Base-by-base conservation (phyloP, 2,329 filamentous ascomycete genomes). In the Davidsoniella neocaledoniae region DNA sequence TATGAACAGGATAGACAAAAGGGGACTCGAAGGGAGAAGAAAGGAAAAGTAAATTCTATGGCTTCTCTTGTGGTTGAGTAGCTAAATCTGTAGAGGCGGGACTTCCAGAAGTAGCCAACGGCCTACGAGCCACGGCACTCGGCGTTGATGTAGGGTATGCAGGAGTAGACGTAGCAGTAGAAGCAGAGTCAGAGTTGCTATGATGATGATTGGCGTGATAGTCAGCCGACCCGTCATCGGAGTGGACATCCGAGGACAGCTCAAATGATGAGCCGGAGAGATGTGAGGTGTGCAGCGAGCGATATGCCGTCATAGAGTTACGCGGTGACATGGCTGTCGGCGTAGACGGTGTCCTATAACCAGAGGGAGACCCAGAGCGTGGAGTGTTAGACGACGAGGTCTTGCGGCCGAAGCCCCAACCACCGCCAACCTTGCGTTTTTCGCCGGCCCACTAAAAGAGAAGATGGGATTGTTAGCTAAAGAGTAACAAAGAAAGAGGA, bases 361-460 rank as follows among this genome's bases (percentile, higher is more conserved):
- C 60, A n/a, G 59, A 54, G 7, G 61, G 58, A 14, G 61, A 64
- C 37, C 58, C 58, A 16, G 59, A 59, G 58, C 61, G 63, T 33
- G 51, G 29, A 9, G 48, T 49, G 39, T 52, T 55, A 16, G 51
- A 53, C 51, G 45, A 57, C 51, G 61, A 59, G 56, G 61, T 63
- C 38, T 66, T 64, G 62, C 67, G 68, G 43, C 63, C 63, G 21
- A 58, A 62, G 21, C 62, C 70, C 59, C 69, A 67, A 43, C 64
- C 70, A 41, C 63, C 53, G n/a, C 63, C 66, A 3, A 60, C 60
- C 59, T 81, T 83, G 55, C 81, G 72, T 66, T 88, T 90, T 66
- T 91, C 83, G 46, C 79, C 79, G 1, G 79, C 78, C 79, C 79
- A 83, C 0, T 50, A 23, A 25, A 9, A 19, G 29, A 36, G 12